A percentile compares a stretch with the other conserved stretches of the same genome.
These are phyloP conservation scores for Cephaloascus albidus DNA, from an alignment of 805 yeast genomes.

Conservation along the genomic window DNA sequence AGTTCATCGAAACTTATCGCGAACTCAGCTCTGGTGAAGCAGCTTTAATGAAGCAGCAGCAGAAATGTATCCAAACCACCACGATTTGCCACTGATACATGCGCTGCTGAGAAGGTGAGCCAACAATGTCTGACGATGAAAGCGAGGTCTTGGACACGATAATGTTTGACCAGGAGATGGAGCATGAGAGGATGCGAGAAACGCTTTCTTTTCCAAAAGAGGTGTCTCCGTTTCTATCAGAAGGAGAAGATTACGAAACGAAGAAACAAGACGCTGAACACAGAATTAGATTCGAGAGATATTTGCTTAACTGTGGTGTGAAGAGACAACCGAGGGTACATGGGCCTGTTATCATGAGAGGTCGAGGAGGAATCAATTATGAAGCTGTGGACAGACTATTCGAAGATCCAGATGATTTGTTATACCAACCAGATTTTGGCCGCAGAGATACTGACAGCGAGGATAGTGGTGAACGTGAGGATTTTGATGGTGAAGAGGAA, in stretches of 20 bases:
- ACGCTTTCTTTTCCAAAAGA: not conserved
- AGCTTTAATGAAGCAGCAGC: no score
- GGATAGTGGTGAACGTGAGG: no score
- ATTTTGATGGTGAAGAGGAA: no score
- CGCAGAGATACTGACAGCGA: constrained; percentile 12
- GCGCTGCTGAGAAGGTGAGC: no score
- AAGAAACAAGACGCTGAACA: constrained; percentile 13
- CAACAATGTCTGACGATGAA: not conserved
- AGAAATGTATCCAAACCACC: no score
- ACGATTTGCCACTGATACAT: no score
- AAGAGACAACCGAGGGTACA: constrained; percentile 5
- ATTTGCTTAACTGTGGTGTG: constrained; percentile 11
- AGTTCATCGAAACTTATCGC: no score
- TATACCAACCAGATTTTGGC: no score
- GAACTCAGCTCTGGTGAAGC: no score
- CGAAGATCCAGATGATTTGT: constrained; percentile 2
- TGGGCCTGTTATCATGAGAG: not conserved
- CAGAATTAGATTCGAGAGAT: constrained; percentile 13
- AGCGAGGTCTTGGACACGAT: not conserved
- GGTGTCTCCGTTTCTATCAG: not conserved
- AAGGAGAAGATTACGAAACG: not conserved
- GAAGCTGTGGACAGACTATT: no score
- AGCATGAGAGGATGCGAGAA: not conserved
- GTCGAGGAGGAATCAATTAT: no score
- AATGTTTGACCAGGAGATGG: not conserved